These are phyloP conservation scores for Nicotiana obtusifolia DNA, from an alignment of 257 asterid species.

Conservation along the genomic window DNA sequence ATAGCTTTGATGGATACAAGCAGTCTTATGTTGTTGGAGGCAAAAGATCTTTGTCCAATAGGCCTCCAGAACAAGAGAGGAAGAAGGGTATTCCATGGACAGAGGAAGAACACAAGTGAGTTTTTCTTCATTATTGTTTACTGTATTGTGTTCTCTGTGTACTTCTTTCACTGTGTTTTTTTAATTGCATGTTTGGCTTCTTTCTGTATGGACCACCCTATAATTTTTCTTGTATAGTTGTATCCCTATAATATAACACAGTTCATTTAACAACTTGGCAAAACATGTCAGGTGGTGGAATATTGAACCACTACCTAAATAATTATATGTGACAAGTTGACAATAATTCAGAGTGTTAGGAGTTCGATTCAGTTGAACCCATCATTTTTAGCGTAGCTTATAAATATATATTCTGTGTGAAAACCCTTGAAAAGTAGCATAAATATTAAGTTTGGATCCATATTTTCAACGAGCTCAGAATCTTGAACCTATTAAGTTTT, in stretches of 20 bases:
- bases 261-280: conserved; percentile 7
- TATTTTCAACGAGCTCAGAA: background rate
- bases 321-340: background rate
- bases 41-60: conserved; percentile 35
- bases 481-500: background rate
- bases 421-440: background rate
- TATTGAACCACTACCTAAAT: background rate
- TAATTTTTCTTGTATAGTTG: background rate
- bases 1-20: conserved; percentile 40
- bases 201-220: conserved; percentile 8
- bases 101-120: conserved; percentile 91
- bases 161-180: background rate
- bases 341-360: background rate
- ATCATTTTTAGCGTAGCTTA: background rate
- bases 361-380: background rate
- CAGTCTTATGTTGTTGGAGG: conserved; percentile 40
- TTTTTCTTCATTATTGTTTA: conserved; percentile 3
- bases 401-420: background rate
- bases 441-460: background rate
- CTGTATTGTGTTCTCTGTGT: background rate
- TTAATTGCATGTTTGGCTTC: conserved; percentile 7
- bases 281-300: conserved; percentile 3
- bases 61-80: conserved; percentile 79
- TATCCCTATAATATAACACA: background rate
- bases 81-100: conserved; percentile 98